A percentile compares a stretch with the other conserved stretches of the same genome.
phyloP scores from a whole-genome alignment of 2,329 filamentous ascomycete genomes.

The Trichoderma oligosporum region DNA sequence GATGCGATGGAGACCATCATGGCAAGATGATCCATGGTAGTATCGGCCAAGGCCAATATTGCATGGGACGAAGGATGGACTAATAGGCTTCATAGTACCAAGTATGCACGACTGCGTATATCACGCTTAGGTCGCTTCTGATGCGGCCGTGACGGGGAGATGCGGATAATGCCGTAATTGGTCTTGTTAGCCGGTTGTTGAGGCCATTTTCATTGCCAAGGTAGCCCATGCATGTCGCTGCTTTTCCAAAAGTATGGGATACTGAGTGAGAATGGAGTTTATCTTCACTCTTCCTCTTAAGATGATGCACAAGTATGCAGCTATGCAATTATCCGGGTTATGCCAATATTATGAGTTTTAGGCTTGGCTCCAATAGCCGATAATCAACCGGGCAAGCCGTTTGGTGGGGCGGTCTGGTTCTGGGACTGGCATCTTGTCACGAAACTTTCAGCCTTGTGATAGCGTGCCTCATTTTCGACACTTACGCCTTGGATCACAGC shows the following conservation, averaged over 20 bases:
- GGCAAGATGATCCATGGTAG: not conserved
- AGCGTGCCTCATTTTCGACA: constrained; percentile 6
- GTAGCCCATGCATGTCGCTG: not conserved
- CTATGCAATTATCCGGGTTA: not conserved
- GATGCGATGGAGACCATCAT: constrained; percentile 5
- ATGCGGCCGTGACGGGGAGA: constrained; percentile 17
- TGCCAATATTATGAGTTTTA: not conserved
- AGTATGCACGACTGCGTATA: not conserved
- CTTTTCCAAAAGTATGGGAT: constrained; percentile 4
- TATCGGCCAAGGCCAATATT: not conserved
- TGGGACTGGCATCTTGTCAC: constrained; percentile 12
- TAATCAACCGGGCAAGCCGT: not conserved
- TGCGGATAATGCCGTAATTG: constrained; percentile 17
- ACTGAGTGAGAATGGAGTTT: not conserved
- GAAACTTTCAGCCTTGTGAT: constrained; percentile 21
- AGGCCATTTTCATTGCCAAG: not conserved
- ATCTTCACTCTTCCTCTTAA: not conserved
- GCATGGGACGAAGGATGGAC: not conserved
- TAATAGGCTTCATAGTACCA: not conserved
- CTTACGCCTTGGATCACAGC: not conserved
- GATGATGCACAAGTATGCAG: no score
- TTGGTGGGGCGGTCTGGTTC: constrained; percentile 8
- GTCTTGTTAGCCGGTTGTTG: constrained; percentile 7
- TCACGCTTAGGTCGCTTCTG: constrained; percentile 19
- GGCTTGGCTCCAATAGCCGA: constrained; percentile 1